Evolutionary conservation across 805 yeast genomes (phyloP).

Genomic region (Sungouiella blattae): DNA sequence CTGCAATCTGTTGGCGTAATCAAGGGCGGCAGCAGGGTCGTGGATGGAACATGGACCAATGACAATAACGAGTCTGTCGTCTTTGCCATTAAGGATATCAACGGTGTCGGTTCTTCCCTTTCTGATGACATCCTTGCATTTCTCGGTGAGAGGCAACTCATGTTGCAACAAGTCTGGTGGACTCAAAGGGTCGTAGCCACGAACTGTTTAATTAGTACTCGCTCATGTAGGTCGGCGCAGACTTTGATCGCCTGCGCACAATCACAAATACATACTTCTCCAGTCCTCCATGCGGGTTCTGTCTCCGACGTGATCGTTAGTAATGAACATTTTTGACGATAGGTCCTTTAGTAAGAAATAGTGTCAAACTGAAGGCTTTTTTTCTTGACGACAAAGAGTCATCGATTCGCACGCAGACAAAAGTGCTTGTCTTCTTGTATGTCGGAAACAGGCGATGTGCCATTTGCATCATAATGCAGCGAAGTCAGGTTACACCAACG

Average conservation of each 20-base stretch:
- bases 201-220: constrained; percentile 30
- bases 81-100: constrained; percentile 66
- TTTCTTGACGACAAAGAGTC: no score
- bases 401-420: no score
- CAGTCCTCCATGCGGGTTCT: constrained; percentile 59
- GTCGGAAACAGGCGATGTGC: no score
- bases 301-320: constrained; percentile 82
- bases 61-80: constrained; percentile 81
- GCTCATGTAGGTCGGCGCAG: no score
- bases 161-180: constrained; percentile 89
- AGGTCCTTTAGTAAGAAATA: no score
- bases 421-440: no score
- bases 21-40: constrained; percentile 85
- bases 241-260: no score
- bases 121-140: constrained; percentile 60
- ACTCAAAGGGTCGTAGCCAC: constrained; percentile 90
- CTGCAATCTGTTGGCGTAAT: constrained; percentile 72
- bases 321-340: constrained; percentile 62
- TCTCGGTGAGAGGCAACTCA: constrained; percentile 66
- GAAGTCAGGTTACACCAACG: no score
- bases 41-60: constrained; percentile 98
- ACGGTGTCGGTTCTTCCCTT: constrained; percentile 78
- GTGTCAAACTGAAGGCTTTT: no score
- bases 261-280: constrained; percentile 42
- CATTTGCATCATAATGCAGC: no score